A percentile compares a stretch with the other conserved stretches of the same genome.
Evolutionary conservation across 805 yeast genomes (phyloP).

Genomic region (Saccharomycopsis oosterbeekiorum): DNA sequence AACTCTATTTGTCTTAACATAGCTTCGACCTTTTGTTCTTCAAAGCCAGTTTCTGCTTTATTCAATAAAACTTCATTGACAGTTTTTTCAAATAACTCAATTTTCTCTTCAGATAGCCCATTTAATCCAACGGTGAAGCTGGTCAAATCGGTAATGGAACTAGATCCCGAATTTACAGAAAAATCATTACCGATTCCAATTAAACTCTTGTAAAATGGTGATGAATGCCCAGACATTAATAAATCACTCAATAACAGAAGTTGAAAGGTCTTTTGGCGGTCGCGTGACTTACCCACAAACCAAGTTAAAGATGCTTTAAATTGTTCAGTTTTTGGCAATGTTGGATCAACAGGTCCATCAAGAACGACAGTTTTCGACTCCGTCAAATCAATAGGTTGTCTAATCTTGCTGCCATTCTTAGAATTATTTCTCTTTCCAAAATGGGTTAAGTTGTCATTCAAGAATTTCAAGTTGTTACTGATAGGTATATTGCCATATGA

Average conservation of each 20-base stretch:
- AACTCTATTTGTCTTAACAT: slow-evolving; percentile 83
- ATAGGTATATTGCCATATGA: slow-evolving; percentile 79
- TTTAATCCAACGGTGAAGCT: slow-evolving; percentile 80
- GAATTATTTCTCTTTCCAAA: slow-evolving; percentile 42
- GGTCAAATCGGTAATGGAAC: slow-evolving; percentile 65
- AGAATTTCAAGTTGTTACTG: slow-evolving; percentile 43
- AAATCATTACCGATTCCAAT: slow-evolving; percentile 82
- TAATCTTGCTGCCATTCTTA: slow-evolving; percentile 25
- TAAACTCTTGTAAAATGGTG: slow-evolving; percentile 78
- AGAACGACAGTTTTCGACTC: slow-evolving; percentile 30
- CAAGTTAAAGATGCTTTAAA: slow-evolving; percentile 78
- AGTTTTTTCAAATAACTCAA: slow-evolving; percentile 35
- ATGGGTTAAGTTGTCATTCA: slow-evolving; percentile 39
- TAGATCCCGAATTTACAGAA: slow-evolving; percentile 80
- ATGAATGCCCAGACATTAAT: slow-evolving; percentile 82
- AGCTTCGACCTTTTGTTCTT: slow-evolving; percentile 62
- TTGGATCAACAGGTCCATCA: slow-evolving; percentile 77
- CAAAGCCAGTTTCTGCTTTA: slow-evolving; percentile 37
- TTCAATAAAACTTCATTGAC: slow-evolving; percentile 39
- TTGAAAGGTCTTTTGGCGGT: slow-evolving; percentile 60
- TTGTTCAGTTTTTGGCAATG: slow-evolving; percentile 58
- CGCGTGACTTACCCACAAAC: slow-evolving; percentile 68
- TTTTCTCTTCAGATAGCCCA: slow-evolving; percentile 48
- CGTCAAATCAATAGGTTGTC: slow-evolving; percentile 36
- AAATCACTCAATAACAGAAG: slow-evolving; percentile 62